Evolutionary conservation across 2,329 filamentous ascomycete genomes (phyloP).

Genomic region (Chaetomium globosum): DNA sequence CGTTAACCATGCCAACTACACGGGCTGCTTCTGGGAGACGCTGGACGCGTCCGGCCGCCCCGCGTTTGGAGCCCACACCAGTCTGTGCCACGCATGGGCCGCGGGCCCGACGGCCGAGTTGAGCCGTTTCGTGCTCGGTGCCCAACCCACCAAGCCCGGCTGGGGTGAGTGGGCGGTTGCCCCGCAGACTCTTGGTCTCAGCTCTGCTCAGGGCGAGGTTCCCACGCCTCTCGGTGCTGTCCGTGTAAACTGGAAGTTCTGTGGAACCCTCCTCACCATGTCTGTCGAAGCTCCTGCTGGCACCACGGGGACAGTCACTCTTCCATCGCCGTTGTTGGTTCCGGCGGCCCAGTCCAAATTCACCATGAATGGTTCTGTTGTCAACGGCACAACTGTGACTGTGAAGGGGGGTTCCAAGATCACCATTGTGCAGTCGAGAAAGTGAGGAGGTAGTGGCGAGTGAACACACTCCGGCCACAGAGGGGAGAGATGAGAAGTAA

Average conservation of each 20-base stretch:
- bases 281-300: constrained; percentile 1
- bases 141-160: constrained; percentile 6
- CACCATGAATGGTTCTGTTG: background rate
- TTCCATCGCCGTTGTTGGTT: constrained; percentile 11
- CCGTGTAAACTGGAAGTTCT: constrained; percentile 4
- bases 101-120: constrained; percentile 4
- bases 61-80: constrained; percentile 1
- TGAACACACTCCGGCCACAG: background rate
- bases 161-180: constrained; percentile 2
- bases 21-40: constrained; percentile 11
- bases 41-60: constrained; percentile 11
- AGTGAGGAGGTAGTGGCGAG: background rate
- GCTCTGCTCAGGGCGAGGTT: background rate
- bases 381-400: background rate
- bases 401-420: constrained; percentile 7
- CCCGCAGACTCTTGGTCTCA: constrained; percentile 9
- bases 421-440: constrained; percentile 4
- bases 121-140: constrained; percentile 9
- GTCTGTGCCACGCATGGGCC: constrained; percentile 5
- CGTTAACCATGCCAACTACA: constrained; percentile 8
- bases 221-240: constrained; percentile 2
- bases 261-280: constrained; percentile 7
- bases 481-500: background rate
- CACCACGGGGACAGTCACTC: constrained; percentile 1
- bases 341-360: constrained; percentile 8